A percentile compares a stretch with the other conserved stretches of the same genome.
phyloP scores from a whole-genome alignment of 2,329 filamentous ascomycete genomes.

The Penicillium psychrosexuale region DNA sequence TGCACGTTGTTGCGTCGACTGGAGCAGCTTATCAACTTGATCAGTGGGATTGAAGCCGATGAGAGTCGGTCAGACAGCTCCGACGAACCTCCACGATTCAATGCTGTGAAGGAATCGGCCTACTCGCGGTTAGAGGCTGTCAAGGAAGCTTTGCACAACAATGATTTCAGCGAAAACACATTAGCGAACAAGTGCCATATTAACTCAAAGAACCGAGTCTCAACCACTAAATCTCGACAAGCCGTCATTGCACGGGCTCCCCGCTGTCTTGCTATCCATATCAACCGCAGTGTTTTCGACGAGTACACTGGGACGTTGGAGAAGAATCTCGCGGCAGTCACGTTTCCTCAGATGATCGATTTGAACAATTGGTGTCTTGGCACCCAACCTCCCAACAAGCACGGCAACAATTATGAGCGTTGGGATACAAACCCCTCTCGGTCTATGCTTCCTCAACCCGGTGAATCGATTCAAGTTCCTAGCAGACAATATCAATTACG shows the following conservation, averaged over 20 bases:
- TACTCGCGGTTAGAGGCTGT: slow-evolving; percentile 61
- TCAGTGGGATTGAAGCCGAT: slow-evolving; percentile 43
- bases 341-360: slow-evolving; percentile 71
- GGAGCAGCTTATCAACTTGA: slow-evolving; percentile 50
- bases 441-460: slow-evolving; percentile 69
- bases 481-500: slow-evolving; percentile 66
- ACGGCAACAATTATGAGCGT: slow-evolving; percentile 53
- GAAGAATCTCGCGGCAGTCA: slow-evolving; percentile 79
- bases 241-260: slow-evolving; percentile 80
- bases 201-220: slow-evolving; percentile 64
- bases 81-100: slow-evolving; percentile 28
- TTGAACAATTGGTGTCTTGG: slow-evolving; percentile 83
- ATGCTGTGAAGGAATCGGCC: slow-evolving; percentile 43
- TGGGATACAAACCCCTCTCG: slow-evolving; percentile 67
- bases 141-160: slow-evolving; percentile 68
- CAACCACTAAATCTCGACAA: slow-evolving; percentile 84
- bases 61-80: slow-evolving; percentile 19
- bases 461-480: slow-evolving; percentile 51
- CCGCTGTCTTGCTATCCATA: slow-evolving; percentile 75
- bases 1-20: slow-evolving; percentile 71
- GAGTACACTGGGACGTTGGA: slow-evolving; percentile 72
- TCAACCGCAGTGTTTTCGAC: slow-evolving; percentile 90
- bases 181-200: slow-evolving; percentile 64
- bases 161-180: slow-evolving; percentile 72
- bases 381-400: slow-evolving; percentile 39